Base-by-base conservation (phyloP, 1,284 basidiomycete species). In the Puccinia polysora region DNA sequence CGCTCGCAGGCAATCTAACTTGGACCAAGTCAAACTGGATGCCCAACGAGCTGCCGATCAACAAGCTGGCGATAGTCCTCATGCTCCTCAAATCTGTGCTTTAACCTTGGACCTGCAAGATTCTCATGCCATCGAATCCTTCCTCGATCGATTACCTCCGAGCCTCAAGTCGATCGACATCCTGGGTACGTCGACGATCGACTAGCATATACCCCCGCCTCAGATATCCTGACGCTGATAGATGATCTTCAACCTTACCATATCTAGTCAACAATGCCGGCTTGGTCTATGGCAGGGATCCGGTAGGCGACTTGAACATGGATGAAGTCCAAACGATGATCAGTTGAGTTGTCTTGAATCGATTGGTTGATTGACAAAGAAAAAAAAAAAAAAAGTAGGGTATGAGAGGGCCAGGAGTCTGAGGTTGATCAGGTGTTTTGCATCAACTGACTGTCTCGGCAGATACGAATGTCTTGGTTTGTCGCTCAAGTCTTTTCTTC, bases 61-160 rank as follows among this genome's bases (percentile, higher is more conserved):
- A 76, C 85, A 85, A 77, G 86, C 88, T 1, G 87, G 86, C 40
- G 80, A 88, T n/a, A 84, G 85, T 62, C n/a, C n/a, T n/a, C 83
- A 86, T 67, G 88, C 88, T 25, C 90, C 89, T 28, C 84, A 84
- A 75, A 86, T 91, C 75, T 84, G 84, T 2, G 80, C 84, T 15
- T 80, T 92, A 32, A 84, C 84, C 74, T 81, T 91, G 32, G 90
- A 93, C 78, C 86, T 93, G 43, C 85, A 86, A 36, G 88, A 92
- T 80, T 86, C 49, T 5, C 5, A 50, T 25, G 71, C 53, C 6
- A 70, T 73, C 60, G 58, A 73, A 1, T 52, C 62, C 4, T 65
- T 73, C n/a, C 25, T 58, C 45, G 63, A 63, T 36, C 25, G 36
- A 12, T 36, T 53, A 14, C 55, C 58, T 1, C 20, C 65, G 12